A percentile compares a stretch with the other conserved stretches of the same genome.
Evolutionary conservation across 2,329 filamentous ascomycete species (phyloP).

Genomic region (Aspergillus awamori): DNA sequence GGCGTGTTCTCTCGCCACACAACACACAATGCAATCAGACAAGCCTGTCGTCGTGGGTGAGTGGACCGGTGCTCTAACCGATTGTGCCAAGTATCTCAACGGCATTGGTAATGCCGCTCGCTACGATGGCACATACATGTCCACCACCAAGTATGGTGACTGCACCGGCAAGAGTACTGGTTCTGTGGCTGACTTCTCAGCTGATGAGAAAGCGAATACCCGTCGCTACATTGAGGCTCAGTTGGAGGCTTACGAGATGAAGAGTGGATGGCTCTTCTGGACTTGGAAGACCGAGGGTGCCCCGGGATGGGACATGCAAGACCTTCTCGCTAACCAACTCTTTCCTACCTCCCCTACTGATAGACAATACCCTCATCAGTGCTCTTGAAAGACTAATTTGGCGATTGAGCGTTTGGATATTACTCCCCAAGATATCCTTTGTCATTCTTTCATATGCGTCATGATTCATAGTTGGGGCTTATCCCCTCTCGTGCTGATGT

Average conservation of each 20-base stretch:
- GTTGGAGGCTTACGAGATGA: slow-evolving; percentile 48
- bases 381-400: slow-evolving; percentile 10
- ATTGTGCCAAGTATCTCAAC: slow-evolving; percentile 57
- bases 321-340: slow-evolving; percentile 46
- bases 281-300: slow-evolving; percentile 54
- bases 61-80: slow-evolving; percentile 69
- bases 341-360: slow-evolving; percentile 51
- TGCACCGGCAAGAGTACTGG: slow-evolving; percentile 56
- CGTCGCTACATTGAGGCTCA: slow-evolving; percentile 52
- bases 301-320: slow-evolving; percentile 53
- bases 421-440: neutral
- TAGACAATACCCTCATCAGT: slow-evolving; percentile 39
- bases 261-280: slow-evolving; percentile 53
- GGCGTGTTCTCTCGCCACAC: slow-evolving; percentile 58
- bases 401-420: neutral
- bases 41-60: slow-evolving; percentile 71
- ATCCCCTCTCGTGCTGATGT: neutral
- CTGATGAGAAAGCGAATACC: slow-evolving; percentile 40
- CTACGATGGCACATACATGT: slow-evolving; percentile 57
- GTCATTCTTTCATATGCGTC: neutral
- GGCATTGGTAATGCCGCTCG: slow-evolving; percentile 63
- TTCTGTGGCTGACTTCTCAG: slow-evolving; percentile 49
- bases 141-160: slow-evolving; percentile 53
- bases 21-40: slow-evolving; percentile 56
- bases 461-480: neutral